phyloP scores from a whole-genome alignment of 2,329 filamentous ascomycete genomes.

The Trichoderma sp. region DNA sequence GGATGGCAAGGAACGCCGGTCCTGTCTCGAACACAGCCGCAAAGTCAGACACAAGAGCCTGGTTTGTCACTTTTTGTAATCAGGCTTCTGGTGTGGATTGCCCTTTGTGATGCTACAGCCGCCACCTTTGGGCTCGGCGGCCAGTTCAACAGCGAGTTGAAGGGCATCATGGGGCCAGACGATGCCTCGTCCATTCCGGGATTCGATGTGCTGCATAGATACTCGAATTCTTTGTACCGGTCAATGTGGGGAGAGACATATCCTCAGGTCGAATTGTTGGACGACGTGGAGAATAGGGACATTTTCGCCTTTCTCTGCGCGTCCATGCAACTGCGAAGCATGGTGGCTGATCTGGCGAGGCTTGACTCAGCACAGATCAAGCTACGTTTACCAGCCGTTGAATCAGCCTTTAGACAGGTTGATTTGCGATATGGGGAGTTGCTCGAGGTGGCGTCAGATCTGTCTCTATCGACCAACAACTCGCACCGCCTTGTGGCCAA shows the following conservation, averaged over 20 bases:
- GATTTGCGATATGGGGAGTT: conserved; percentile 35
- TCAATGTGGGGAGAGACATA: conserved; percentile 41
- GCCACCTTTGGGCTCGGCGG: conserved; percentile 41
- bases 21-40: conserved; percentile 4
- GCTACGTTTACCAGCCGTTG: conserved; percentile 31
- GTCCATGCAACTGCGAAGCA: conserved; percentile 39
- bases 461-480: conserved; percentile 35
- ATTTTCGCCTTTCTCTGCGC: conserved; percentile 39
- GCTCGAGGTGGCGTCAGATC: conserved; percentile 35
- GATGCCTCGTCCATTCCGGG: conserved; percentile 29
- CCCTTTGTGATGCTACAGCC: conserved; percentile 38
- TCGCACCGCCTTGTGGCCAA: conserved; percentile 40
- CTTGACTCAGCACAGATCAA: conserved; percentile 33
- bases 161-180: conserved; percentile 26
- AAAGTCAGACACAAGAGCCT: conserved; percentile 10
- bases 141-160: conserved; percentile 37
- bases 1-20: conserved; percentile 23
- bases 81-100: conserved; percentile 41
- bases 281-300: conserved; percentile 43
- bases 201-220: conserved; percentile 39
- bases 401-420: conserved; percentile 33
- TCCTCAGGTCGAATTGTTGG: conserved; percentile 41
- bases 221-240: conserved; percentile 41
- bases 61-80: conserved; percentile 40
- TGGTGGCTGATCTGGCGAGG: conserved; percentile 38